These are phyloP conservation scores for Aspergillus sclerotioniger DNA, from an alignment of 495 filamentous ascomycete species.

Conservation along the genomic window DNA sequence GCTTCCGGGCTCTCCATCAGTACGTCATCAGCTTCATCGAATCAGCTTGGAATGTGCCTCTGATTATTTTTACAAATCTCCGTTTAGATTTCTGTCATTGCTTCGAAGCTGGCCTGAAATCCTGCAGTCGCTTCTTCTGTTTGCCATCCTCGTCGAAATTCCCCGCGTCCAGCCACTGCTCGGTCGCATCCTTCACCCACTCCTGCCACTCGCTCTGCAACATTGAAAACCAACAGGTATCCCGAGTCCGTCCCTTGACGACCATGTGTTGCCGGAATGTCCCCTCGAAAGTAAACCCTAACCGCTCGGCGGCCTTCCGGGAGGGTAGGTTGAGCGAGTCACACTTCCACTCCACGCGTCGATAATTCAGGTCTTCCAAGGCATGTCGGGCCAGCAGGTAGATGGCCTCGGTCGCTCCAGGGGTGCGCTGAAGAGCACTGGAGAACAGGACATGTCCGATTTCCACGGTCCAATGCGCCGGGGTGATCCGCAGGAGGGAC, in stretches of 20 bases:
- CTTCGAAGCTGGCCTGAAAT: not conserved
- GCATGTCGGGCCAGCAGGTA: conserved; percentile 46
- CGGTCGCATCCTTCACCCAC: conserved; percentile 40
- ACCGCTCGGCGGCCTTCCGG: conserved; percentile 45
- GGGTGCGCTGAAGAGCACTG: conserved; percentile 44
- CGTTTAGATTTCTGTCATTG: too few relatives aligned
- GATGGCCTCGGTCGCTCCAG: conserved; percentile 49
- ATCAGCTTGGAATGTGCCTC: too few relatives aligned
- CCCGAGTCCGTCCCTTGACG: conserved; percentile 52
- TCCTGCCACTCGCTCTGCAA: conserved; percentile 52
- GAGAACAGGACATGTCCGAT: conserved; percentile 52
- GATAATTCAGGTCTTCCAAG: conserved; percentile 51
- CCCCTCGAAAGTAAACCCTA: conserved; percentile 55
- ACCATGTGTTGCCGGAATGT: conserved; percentile 57
- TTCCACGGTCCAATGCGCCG: conserved; percentile 41
- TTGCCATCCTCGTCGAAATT: conserved; percentile 50
- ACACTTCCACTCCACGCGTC: conserved; percentile 60
- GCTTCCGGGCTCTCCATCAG: too few relatives aligned
- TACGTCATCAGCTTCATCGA: too few relatives aligned
- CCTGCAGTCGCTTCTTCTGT: conserved; percentile 40
- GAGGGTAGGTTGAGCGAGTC: conserved; percentile 49
- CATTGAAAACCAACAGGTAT: conserved; percentile 56
- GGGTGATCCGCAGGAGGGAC: conserved; percentile 42
- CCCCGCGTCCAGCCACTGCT: conserved; percentile 43
- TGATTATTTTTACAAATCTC: too few relatives aligned